These are phyloP conservation scores for Sclerotinia trifoliorum DNA, from an alignment of 2,329 filamentous ascomycete species.

Conservation along the genomic window DNA sequence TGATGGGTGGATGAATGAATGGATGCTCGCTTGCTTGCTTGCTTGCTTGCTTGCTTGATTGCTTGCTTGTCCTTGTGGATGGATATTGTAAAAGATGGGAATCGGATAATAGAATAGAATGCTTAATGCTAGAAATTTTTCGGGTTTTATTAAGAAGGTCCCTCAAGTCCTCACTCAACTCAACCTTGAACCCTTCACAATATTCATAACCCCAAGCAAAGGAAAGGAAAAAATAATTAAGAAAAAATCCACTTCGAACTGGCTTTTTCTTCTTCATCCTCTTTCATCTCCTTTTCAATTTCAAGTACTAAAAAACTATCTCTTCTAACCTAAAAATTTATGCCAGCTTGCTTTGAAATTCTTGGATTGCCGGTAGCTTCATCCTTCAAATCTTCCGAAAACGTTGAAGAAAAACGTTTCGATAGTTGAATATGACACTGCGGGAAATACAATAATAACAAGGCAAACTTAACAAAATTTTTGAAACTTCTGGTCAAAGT, in stretches of 20 bases:
- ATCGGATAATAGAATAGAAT: background rate
- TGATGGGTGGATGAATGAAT: background rate
- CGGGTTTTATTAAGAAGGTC: background rate
- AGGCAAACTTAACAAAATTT: background rate
- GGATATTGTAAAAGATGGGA: too few relatives aligned
- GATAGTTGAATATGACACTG: background rate
- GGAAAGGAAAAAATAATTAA: too few relatives aligned
- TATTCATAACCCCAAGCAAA: background rate
- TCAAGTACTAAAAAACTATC: background rate
- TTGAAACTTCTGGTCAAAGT: background rate
- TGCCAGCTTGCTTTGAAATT: constrained; percentile 6
- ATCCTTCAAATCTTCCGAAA: background rate
- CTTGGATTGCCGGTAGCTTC: background rate
- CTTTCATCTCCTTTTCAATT: constrained; percentile 11
- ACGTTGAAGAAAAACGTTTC: background rate
- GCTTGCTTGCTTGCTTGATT: background rate
- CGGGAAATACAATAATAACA: background rate
- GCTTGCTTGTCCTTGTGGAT: background rate
- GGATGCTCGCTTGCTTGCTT: background rate
- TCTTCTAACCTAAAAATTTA: background rate
- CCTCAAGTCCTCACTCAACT: background rate
- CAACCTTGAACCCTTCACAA: constrained; percentile 13
- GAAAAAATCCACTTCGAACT: constrained; percentile 8
- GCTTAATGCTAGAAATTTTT: background rate
- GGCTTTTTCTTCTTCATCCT: background rate